Conservation (phyloP, 805 yeast genomes). For the Suhomyces kilbournensis region DNA sequence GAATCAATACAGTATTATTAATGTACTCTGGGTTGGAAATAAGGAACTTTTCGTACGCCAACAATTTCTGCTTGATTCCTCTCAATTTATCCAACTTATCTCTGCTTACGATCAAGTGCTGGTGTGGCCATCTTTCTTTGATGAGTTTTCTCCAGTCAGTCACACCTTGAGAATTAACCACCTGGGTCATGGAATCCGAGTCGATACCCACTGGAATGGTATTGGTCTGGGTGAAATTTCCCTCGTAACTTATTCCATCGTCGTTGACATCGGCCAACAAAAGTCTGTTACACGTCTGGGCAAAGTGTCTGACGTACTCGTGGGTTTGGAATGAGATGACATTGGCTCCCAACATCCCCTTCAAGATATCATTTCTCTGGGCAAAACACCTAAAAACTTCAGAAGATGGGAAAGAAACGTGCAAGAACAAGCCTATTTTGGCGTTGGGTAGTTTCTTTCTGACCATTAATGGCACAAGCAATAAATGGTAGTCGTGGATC, state of each 20-base stretch:
- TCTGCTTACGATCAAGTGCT: conserved; percentile 74
- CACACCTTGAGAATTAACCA: conserved; percentile 50
- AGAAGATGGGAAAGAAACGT: conserved; percentile 91
- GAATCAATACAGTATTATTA: conserved; percentile 70
- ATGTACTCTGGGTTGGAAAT: conserved; percentile 68
- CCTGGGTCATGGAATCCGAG: conserved; percentile 50
- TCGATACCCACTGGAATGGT: conserved; percentile 80
- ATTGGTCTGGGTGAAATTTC: conserved; percentile 53
- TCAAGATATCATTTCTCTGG: conserved; percentile 69
- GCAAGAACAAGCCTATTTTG: conserved; percentile 86
- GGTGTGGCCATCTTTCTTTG: conserved; percentile 72
- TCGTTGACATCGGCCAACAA: conserved; percentile 78
- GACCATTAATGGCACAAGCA: conserved; percentile 83
- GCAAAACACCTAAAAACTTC: conserved; percentile 95
- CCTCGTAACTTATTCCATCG: conserved; percentile 57
- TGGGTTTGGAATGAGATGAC: conserved; percentile 85
- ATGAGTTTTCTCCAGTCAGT: conserved; percentile 65
- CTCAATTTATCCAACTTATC: conserved; percentile 86
- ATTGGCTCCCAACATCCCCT: conserved; percentile 88
- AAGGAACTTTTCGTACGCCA: conserved; percentile 82
- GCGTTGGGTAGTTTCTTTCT: conserved; percentile 75
- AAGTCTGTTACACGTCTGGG: conserved; percentile 83
- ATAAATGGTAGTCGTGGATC: conserved; percentile 92
- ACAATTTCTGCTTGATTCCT: conserved; percentile 82
- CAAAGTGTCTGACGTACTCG: conserved; percentile 90